phyloP scores from a whole-genome alignment of 805 yeast species.

The Starmerella geochares region DNA sequence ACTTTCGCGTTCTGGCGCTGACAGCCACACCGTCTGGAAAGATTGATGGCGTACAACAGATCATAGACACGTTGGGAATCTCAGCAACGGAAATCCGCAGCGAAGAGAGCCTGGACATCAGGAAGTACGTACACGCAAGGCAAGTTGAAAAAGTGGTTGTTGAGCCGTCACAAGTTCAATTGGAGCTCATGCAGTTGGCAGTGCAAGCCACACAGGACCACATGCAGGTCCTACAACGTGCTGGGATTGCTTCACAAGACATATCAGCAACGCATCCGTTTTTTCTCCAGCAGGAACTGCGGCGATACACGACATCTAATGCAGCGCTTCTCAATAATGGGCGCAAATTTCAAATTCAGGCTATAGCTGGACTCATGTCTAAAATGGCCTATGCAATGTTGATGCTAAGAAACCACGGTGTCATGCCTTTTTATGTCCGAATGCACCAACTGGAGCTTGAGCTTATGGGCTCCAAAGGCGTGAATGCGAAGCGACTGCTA shows the following conservation, averaged over 20 bases:
- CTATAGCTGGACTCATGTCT: constrained; percentile 46
- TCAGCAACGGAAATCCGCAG: constrained; percentile 77
- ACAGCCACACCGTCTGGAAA: constrained; percentile 95
- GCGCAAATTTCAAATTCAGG: constrained; percentile 24
- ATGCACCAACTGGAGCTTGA: constrained; percentile 41
- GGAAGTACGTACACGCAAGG: constrained; percentile 64
- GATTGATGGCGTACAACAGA: constrained; percentile 77
- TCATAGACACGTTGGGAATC: constrained; percentile 61
- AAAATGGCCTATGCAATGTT: constrained; percentile 50
- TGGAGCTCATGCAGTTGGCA: constrained; percentile 44
- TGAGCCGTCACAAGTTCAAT: constrained; percentile 44
- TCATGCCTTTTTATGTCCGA: constrained; percentile 62
- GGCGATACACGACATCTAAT: constrained; percentile 31
- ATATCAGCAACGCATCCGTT: constrained; percentile 40
- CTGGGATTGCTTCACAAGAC: constrained; percentile 53
- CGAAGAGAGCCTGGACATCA: constrained; percentile 69
- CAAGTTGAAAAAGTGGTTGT: constrained; percentile 51
- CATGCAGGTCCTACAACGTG: constrained; percentile 51
- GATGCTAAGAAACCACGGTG: constrained; percentile 68
- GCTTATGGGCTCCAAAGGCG: constrained; percentile 23
- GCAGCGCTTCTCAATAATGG: constrained; percentile 23
- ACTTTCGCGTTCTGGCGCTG: constrained; percentile 69
- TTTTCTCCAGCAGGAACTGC: constrained; percentile 51
- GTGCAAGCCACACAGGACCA: constrained; percentile 60
- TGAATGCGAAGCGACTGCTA: constrained; percentile 52